These are phyloP conservation scores for Aurifilum marmelostoma DNA, from an alignment of 2,329 filamentous ascomycete genomes.

Conservation along the genomic window DNA sequence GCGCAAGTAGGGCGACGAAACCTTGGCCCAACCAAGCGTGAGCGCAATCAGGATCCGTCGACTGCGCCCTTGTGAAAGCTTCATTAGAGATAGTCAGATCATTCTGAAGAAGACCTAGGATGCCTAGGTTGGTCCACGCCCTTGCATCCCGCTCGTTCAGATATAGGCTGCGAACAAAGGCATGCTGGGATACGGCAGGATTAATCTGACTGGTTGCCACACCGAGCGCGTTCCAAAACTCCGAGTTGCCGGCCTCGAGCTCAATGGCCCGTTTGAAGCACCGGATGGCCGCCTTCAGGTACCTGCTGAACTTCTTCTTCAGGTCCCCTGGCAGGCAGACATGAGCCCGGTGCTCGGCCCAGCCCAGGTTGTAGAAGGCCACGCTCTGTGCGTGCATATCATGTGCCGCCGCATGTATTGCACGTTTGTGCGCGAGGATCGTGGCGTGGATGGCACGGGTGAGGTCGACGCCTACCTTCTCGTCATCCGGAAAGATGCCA, in stretches of 20 bases:
- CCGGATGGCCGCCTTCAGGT: constrained; percentile 78
- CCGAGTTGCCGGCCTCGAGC: constrained; percentile 87
- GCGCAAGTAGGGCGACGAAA: constrained; percentile 73
- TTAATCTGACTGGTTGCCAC: constrained; percentile 87
- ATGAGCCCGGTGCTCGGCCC: constrained; percentile 86
- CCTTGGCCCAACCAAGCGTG: constrained; percentile 95
- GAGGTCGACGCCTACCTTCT: constrained; percentile 54
- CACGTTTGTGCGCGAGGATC: constrained; percentile 85
- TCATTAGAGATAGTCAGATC: constrained; percentile 87
- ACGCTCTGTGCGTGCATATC: constrained; percentile 89
- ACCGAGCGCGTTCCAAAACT: constrained; percentile 97
- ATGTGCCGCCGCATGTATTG: constrained; percentile 70
- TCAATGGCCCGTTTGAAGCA: constrained; percentile 97
- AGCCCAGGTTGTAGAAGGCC: constrained; percentile 96
- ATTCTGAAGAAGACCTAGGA: constrained; percentile 81
- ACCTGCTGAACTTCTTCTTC: constrained; percentile 64
- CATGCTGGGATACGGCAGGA: constrained; percentile 86
- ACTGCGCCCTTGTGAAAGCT: constrained; percentile 88
- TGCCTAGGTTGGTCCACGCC: constrained; percentile 89
- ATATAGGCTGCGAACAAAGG: constrained; percentile 89
- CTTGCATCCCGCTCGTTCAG: constrained; percentile 85
- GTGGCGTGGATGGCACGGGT: constrained; percentile 68
- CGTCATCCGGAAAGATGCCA: constrained; percentile 50
- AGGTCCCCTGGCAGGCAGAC: constrained; percentile 59
- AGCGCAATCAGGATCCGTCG: constrained; percentile 89